These are phyloP conservation scores for Penicillium salamii DNA, from an alignment of 495 filamentous ascomycete genomes.

Conservation along the genomic window DNA sequence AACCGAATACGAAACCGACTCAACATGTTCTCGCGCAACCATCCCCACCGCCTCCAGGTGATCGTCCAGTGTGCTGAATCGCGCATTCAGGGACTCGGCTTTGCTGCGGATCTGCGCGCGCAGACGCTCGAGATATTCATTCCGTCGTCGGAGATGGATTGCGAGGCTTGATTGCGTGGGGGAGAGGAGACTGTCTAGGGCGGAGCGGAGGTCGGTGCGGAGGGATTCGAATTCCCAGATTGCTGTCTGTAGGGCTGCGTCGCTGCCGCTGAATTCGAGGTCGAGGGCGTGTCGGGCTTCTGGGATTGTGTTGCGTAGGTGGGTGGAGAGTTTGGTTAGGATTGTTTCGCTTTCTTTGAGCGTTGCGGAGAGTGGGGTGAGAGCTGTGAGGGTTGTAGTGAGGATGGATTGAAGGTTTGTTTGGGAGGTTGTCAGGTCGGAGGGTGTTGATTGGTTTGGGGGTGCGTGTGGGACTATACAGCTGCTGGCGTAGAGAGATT, in stretches of 20 bases:
- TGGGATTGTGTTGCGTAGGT: slow-evolving; percentile 32
- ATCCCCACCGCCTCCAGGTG: slow-evolving; percentile 42
- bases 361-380: slow-evolving; percentile 23
- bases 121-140: slow-evolving; percentile 38
- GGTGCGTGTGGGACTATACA: slow-evolving; percentile 21
- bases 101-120: slow-evolving; percentile 36
- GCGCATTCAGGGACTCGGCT: slow-evolving; percentile 31
- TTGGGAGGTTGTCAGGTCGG: slow-evolving; percentile 24
- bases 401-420: slow-evolving; percentile 33
- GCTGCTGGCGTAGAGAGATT: slow-evolving; percentile 33
- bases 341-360: slow-evolving; percentile 39
- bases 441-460: slow-evolving; percentile 10
- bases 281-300: slow-evolving; percentile 36
- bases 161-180: slow-evolving; percentile 14
- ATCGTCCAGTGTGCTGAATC: slow-evolving; percentile 41
- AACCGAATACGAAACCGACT: slow-evolving; percentile 1
- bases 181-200: slow-evolving; percentile 38
- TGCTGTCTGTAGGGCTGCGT: slow-evolving; percentile 33
- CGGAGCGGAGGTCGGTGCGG: slow-evolving; percentile 39
- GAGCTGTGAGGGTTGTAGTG: slow-evolving; percentile 30
- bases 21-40: slow-evolving; percentile 21
- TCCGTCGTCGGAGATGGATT: slow-evolving; percentile 33
- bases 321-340: slow-evolving; percentile 29
- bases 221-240: slow-evolving; percentile 39
- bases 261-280: slow-evolving; percentile 43